Base-by-base conservation (phyloP, 768 basidiomycete genomes). In the Fomitopsis pulvina region DNA sequence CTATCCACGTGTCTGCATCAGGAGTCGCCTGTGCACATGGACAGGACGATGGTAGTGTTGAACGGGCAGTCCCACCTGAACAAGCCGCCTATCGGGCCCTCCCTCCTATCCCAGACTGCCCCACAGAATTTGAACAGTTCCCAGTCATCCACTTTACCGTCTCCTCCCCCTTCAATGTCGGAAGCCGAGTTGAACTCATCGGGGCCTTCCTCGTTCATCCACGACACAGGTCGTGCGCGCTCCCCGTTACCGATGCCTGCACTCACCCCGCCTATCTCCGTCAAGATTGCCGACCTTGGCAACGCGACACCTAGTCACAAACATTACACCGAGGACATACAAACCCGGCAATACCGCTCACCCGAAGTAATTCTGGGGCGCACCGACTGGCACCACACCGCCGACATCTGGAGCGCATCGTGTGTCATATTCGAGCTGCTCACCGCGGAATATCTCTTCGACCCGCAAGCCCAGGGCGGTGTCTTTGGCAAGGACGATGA, bases 241-340 rank as follows among this genome's bases (percentile, higher is more conserved):
- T 50, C 56, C 14, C 51, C 57, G 3, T 52, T 56, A 16, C 40
- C 42, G 18, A 41, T 53, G n/a, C 2, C 51, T 2, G 47, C 52
- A 8, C 46, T 53, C 0, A 48, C 57, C 37, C 75, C 73, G 16
- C 78, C 79, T 2, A 82, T 96, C 57, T 83, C 79, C 18, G 78
- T 96, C 62, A 95, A 96, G 75, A 93, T 96, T 54, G 92, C 92
- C 26, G 92, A 96, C 70, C 71, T 96, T 39, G 92, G 92, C 22
- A 96, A 96, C 63, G 93, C 92, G 22, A 93, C 92, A 29, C 92
- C 91, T 14, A 84, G 88, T n/a, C 84, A 72, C 57, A 82, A 83
- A 59, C 92, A 95, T 64, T 96, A 81, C 64, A 95, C 92, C 8
- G 92, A 94, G 61, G 92, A 93, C 63, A 95, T 94, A 56, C 93